Evolutionary conservation across 192 early-diverging fungal species (phyloP), one percentile per base, ranked within the genome.

Genomic region (Coemansia sp.): DNA sequence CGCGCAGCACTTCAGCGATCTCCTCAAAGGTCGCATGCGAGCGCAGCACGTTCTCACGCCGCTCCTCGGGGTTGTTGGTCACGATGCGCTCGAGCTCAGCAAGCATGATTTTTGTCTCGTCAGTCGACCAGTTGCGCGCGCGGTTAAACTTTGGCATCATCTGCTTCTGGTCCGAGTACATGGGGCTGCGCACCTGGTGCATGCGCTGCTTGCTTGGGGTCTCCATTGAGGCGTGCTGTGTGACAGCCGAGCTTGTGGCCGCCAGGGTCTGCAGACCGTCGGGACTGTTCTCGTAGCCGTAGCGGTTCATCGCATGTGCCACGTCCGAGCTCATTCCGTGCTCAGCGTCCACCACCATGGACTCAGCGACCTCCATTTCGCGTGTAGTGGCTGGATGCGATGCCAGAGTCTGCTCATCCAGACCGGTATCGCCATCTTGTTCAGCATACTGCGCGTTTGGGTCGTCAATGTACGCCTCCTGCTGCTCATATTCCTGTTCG

Each of bases 141-240:
- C 79, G 74, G 64, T 82, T 82, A 67, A 82, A 82, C 54, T 82
- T 76, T 46, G 79, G 79, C 79, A 71, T 82, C 58, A 82, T 72
- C 42, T 74, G 74, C 74, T 82, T 82, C 59, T 75, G 73, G 59
- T 54, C 47, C n/a, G 46, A 31, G 64, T 71, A 70, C 65, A 70
- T 56, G n/a, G 76, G 58, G 61, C 65, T 65, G 64, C 46, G 52
- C 22, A 70, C 25, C 15, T 20, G 17, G 65, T 64, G 68, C 28
- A 49, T 28, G 31, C 49, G 51, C 22, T n/a, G 52, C 55, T 59
- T 64, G 36, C 53, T 59, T 9, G 64, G 63, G 5, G 74, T 77
- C 31, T 60, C 61, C 60, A 61, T 25, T 5, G 62, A 21, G 37
- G 37, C 52, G 60, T 74, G 78, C 40, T 60, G 66, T 3, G 69